Conservation (phyloP, 169 alveolate genomes). For the Haemoproteus tartakovskyi region DNA sequence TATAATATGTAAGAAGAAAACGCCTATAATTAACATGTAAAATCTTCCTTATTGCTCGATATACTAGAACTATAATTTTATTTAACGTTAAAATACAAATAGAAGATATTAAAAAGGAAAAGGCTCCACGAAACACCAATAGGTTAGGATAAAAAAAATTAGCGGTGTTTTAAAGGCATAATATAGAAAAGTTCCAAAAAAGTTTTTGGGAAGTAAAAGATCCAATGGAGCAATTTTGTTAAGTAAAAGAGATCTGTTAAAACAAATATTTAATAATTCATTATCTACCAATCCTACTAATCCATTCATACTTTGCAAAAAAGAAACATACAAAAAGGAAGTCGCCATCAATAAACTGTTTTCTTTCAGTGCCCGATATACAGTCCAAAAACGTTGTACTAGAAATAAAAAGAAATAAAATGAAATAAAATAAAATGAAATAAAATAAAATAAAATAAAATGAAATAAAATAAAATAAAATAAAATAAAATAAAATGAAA, state of each 20-base stretch:
- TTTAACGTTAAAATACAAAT: slow-evolving; percentile 34
- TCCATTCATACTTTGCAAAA: slow-evolving; percentile 57
- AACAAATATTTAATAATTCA: slow-evolving; percentile 44
- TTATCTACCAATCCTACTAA: slow-evolving; percentile 35
- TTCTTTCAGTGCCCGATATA: slow-evolving; percentile 25
- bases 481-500: too few relatives aligned
- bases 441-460: too few relatives aligned
- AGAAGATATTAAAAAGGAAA: slow-evolving; percentile 50
- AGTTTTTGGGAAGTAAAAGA: slow-evolving; percentile 25
- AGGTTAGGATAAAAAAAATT: slow-evolving; percentile 35
- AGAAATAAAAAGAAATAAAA: slow-evolving; percentile 6
- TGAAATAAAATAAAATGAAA: background rate
- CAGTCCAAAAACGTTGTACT: slow-evolving; percentile 47
- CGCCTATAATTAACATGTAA: too few relatives aligned
- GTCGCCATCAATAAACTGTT: slow-evolving; percentile 41
- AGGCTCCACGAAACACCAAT: slow-evolving; percentile 59
- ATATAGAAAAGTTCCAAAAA: slow-evolving; percentile 31
- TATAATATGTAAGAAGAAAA: too few relatives aligned
- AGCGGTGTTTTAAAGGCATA: slow-evolving; percentile 47
- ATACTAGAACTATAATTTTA: slow-evolving; percentile 18
- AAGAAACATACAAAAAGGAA: slow-evolving; percentile 48
- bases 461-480: too few relatives aligned
- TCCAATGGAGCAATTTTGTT: slow-evolving; percentile 52
- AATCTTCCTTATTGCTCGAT: slow-evolving; percentile 14
- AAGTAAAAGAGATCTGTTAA: slow-evolving; percentile 20